A percentile compares a stretch with the other conserved stretches of the same genome.
Conservation (phyloP, 768 basidiomycete species). For the Lyophyllum atratum region DNA sequence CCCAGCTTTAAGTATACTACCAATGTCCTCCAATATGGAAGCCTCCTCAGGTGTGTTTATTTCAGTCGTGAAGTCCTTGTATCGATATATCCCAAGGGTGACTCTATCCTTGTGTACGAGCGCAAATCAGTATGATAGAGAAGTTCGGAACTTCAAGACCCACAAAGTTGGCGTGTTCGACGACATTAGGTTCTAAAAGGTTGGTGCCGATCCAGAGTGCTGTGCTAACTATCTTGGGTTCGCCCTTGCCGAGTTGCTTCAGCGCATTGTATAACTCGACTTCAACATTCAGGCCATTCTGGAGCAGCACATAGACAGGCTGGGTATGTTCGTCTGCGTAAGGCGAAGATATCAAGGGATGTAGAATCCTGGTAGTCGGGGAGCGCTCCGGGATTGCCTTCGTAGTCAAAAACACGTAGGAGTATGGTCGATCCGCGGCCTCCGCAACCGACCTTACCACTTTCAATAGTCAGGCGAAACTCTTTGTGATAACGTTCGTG, state of each 20-base stretch:
- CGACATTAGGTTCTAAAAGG: slow-evolving; percentile 43
- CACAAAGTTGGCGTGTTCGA: slow-evolving; percentile 56
- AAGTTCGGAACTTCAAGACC: slow-evolving; percentile 16
- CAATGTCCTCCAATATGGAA: slow-evolving; percentile 45
- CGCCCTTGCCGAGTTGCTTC: slow-evolving; percentile 36
- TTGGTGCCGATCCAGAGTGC: slow-evolving; percentile 60
- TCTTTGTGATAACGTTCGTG: neutral
- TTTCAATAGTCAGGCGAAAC: slow-evolving; percentile 23
- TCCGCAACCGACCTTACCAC: slow-evolving; percentile 60
- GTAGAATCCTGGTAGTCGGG: slow-evolving; percentile 57
- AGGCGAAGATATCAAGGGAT: slow-evolving; percentile 50
- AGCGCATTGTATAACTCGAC: slow-evolving; percentile 60
- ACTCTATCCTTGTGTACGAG: slow-evolving; percentile 45
- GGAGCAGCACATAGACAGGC: slow-evolving; percentile 62
- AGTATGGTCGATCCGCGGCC: slow-evolving; percentile 62
- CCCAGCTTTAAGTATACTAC: slow-evolving; percentile 43
- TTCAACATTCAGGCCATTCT: slow-evolving; percentile 78
- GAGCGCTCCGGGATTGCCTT: slow-evolving; percentile 71
- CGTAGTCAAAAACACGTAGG: slow-evolving; percentile 67
- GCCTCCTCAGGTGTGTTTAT: slow-evolving; percentile 45
- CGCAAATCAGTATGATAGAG: neutral
- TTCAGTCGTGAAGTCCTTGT: slow-evolving; percentile 38
- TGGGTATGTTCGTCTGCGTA: slow-evolving; percentile 49
- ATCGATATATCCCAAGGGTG: slow-evolving; percentile 56
- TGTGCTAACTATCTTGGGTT: slow-evolving; percentile 55